Evolutionary conservation across 495 filamentous ascomycete genomes (phyloP).

Genomic region (Staphylotrichum longicolle): DNA sequence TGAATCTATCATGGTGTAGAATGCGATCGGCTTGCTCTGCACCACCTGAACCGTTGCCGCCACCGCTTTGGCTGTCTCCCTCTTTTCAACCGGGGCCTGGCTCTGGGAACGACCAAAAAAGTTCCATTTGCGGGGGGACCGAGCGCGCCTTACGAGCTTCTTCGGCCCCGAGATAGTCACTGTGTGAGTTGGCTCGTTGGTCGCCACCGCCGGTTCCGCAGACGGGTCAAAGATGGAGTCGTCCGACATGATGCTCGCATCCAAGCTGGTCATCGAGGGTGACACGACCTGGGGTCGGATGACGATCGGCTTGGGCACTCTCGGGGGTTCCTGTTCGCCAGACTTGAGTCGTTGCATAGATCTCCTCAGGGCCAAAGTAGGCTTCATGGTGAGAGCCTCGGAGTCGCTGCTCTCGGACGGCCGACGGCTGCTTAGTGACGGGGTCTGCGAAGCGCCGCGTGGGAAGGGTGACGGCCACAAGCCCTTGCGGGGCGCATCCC

Average conservation of each 20-base stretch:
- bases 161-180: slow-evolving; percentile 34
- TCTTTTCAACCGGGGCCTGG: slow-evolving; percentile 45
- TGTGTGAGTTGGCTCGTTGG: slow-evolving; percentile 16
- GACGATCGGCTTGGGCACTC: slow-evolving; percentile 45
- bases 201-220: slow-evolving; percentile 23
- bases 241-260: slow-evolving; percentile 53
- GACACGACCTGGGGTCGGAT: slow-evolving; percentile 39
- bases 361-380: slow-evolving; percentile 51
- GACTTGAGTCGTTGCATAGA: slow-evolving; percentile 50
- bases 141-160: slow-evolving; percentile 56
- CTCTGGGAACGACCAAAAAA: slow-evolving; percentile 72
- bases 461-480: slow-evolving; percentile 55
- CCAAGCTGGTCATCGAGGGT: slow-evolving; percentile 49
- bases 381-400: slow-evolving; percentile 40
- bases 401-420: slow-evolving; percentile 55
- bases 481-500: slow-evolving; percentile 40
- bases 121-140: slow-evolving; percentile 72
- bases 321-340: slow-evolving; percentile 37
- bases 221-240: slow-evolving; percentile 43
- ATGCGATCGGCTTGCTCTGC: slow-evolving; percentile 54
- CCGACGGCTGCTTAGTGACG: slow-evolving; percentile 33
- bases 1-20: slow-evolving; percentile 80
- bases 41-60: slow-evolving; percentile 44
- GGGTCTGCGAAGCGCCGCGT: slow-evolving; percentile 23
- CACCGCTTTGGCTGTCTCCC: slow-evolving; percentile 42